A percentile compares a stretch with the other conserved stretches of the same genome.
Evolutionary conservation across 495 filamentous ascomycete species (phyloP).

Genomic region (Cercophora scortea): DNA sequence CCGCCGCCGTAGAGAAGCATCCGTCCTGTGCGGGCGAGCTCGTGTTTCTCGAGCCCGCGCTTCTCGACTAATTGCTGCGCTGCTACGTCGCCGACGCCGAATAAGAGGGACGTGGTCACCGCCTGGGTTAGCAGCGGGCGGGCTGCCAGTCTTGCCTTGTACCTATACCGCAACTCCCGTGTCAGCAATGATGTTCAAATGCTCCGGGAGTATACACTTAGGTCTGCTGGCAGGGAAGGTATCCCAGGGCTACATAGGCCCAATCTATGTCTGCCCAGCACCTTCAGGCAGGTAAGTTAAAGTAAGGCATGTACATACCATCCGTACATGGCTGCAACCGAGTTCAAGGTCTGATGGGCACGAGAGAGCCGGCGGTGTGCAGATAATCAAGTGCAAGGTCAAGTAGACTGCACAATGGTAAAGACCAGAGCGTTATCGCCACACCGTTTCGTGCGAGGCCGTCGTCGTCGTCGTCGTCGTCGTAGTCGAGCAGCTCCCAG

Average conservation of each 20-base stretch:
- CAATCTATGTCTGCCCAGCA: background rate
- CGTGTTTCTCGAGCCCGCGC: slow-evolving; percentile 69
- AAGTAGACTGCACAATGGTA: too few relatives aligned
- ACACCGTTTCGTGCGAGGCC: too few relatives aligned
- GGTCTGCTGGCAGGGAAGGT: too few relatives aligned
- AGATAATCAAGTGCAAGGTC: too few relatives aligned
- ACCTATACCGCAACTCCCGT: slow-evolving; percentile 53
- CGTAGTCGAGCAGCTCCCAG: too few relatives aligned
- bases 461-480: too few relatives aligned
- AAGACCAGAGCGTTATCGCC: too few relatives aligned
- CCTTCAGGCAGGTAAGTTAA: background rate
- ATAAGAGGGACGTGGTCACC: slow-evolving; percentile 79
- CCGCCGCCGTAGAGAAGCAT: slow-evolving; percentile 92
- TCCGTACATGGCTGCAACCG: too few relatives aligned
- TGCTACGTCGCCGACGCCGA: slow-evolving; percentile 81
- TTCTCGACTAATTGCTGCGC: slow-evolving; percentile 93
- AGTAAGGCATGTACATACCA: background rate
- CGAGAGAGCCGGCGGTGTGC: too few relatives aligned
- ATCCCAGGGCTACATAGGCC: background rate
- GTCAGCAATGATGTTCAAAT: background rate
- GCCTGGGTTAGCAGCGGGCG: slow-evolving; percentile 83
- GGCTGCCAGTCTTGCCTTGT: slow-evolving; percentile 72
- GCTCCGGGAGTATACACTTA: too few relatives aligned
- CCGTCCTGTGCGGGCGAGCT: slow-evolving; percentile 70
- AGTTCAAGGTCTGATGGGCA: too few relatives aligned